Conservation (phyloP, 176 grass and related monocot genomes). For the Typha latifolia region DNA sequence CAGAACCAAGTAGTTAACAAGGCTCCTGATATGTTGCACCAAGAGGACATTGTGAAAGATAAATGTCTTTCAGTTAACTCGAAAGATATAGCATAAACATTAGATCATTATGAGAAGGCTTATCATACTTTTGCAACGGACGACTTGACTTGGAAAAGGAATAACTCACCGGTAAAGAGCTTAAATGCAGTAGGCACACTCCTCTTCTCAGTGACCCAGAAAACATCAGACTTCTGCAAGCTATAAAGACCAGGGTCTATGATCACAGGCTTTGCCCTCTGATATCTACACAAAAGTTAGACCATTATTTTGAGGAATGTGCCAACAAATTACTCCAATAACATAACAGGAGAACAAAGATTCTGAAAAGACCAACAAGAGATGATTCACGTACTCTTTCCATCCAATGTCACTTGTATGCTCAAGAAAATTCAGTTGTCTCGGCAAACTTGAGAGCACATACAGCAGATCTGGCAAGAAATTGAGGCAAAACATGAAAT, state of each 20-base stretch:
- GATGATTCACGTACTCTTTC: slow-evolving; percentile 70
- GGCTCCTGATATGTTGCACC: no score
- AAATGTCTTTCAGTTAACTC: no score
- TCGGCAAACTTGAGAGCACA: slow-evolving; percentile 63
- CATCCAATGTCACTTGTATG: slow-evolving; percentile 98
- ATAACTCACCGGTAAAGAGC: slow-evolving; percentile 81
- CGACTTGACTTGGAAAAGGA: neutral
- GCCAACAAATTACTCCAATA: slow-evolving; percentile 7
- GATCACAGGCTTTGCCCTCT: slow-evolving; percentile 94
- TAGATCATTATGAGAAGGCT: neutral
- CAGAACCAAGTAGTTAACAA: no score
- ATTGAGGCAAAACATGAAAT: neutral
- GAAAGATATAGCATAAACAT: neutral
- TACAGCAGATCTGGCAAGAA: slow-evolving; percentile 59
- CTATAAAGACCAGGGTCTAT: slow-evolving; percentile 93
- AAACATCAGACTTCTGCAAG: slow-evolving; percentile 80
- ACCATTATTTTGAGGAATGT: slow-evolving; percentile 4
- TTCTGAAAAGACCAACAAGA: slow-evolving; percentile 10
- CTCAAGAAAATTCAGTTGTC: slow-evolving; percentile 90
- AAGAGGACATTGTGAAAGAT: no score
- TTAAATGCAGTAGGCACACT: slow-evolving; percentile 94
- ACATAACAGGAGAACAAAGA: neutral
- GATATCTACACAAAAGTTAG: slow-evolving; percentile 53
- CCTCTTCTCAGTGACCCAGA: slow-evolving; percentile 89
- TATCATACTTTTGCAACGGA: neutral